Conservation (phyloP, 352 stramenopile genomes). For the Globisporangium yorkense region DNA sequence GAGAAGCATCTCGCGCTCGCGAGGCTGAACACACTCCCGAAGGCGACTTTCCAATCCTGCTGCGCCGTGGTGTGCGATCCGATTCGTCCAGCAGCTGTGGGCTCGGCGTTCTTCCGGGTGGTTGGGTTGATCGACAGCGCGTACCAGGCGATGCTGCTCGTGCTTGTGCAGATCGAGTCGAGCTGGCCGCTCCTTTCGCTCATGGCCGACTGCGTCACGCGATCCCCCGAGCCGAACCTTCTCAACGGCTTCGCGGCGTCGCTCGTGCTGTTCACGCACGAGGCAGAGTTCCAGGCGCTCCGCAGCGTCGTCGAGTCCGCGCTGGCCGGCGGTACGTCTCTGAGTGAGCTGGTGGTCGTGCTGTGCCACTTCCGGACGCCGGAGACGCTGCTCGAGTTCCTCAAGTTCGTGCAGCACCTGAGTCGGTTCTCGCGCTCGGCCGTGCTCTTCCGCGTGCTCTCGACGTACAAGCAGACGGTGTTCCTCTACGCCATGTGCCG, state of each 20-base stretch:
- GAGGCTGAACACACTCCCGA: conserved; percentile 35
- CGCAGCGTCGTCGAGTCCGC: conserved; percentile 39
- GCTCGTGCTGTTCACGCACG: conserved; percentile 25
- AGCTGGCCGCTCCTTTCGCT: conserved; percentile 54
- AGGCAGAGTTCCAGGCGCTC: conserved; percentile 32
- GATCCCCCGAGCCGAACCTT: conserved; percentile 1
- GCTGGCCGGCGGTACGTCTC: conserved; percentile 21
- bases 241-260: conserved; percentile 45
- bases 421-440: conserved; percentile 15
- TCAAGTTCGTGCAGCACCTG: conserved; percentile 38
- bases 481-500: conserved; percentile 69
- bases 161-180: conserved; percentile 22
- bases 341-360: conserved; percentile 43
- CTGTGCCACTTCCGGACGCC: conserved; percentile 41
- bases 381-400: conserved; percentile 27
- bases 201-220: conserved; percentile 17
- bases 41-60: conserved; percentile 29
- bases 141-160: conserved; percentile 36
- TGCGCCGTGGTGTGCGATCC: conserved; percentile 26
- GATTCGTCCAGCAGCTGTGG: conserved; percentile 13
- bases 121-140: conserved; percentile 31
- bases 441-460: conserved; percentile 50
- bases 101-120: conserved; percentile 33
- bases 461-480: conserved; percentile 34
- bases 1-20: conserved; percentile 22